These are phyloP conservation scores for Colletotrichum tamarilloi DNA, from an alignment of 2,329 filamentous ascomycete genomes.

Conservation along the genomic window DNA sequence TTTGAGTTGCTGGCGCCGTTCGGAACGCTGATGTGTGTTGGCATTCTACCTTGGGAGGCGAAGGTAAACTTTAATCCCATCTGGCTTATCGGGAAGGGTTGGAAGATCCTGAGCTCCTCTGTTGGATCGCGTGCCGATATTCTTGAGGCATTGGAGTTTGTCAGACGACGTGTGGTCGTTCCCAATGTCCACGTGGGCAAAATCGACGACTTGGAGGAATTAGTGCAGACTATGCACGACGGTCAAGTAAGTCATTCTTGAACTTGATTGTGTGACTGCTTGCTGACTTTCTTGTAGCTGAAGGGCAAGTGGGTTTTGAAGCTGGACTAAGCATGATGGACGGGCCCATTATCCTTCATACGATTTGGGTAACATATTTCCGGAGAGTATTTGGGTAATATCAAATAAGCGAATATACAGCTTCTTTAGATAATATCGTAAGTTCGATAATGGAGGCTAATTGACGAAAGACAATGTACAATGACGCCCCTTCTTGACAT, in stretches of 20 bases:
- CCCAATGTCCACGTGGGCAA: conserved; percentile 41
- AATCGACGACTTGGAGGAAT: conserved; percentile 38
- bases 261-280: too few species aligned
- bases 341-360: neutral
- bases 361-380: neutral
- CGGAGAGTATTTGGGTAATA: neutral
- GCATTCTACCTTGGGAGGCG: conserved; percentile 44
- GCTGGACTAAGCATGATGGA: neutral
- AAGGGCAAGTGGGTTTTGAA: conserved; percentile 29
- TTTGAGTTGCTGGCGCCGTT: conserved; percentile 49
- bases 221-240: conserved; percentile 13
- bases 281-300: neutral
- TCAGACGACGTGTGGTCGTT: conserved; percentile 38
- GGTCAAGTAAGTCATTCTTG: neutral
- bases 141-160: conserved; percentile 54
- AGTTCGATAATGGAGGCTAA: neutral
- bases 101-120: conserved; percentile 46
- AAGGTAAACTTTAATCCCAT: conserved; percentile 46
- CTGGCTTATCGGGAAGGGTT: conserved; percentile 47
- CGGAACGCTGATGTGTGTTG: conserved; percentile 53
- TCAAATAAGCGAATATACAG: neutral
- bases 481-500: too few species aligned
- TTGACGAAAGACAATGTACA: neutral
- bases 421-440: neutral
- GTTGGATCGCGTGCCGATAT: conserved; percentile 52